Percentiles rank a stretch among this genome's conserved stretches.
phyloP scores from a whole-genome alignment of 2,329 filamentous ascomycete species.

The Cercospora sojina region DNA sequence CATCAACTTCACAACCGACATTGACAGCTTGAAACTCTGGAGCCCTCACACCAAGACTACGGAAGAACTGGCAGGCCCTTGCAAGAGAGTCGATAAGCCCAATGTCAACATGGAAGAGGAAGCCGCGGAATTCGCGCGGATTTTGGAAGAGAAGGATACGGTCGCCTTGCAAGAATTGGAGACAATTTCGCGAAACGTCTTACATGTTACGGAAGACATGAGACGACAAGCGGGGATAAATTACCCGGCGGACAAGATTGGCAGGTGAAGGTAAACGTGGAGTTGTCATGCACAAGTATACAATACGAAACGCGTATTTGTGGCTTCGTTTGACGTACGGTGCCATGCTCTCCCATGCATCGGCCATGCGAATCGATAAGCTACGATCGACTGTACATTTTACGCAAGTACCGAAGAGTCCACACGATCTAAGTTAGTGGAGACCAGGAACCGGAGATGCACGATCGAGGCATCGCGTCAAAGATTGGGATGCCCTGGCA shows the following conservation, averaged over 20 bases:
- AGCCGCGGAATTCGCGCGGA: conserved; percentile 48
- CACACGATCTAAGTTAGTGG: neutral
- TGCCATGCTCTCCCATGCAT: neutral
- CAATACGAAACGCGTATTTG: neutral
- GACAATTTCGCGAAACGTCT: conserved; percentile 43
- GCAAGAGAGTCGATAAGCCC: conserved; percentile 37
- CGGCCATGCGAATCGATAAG: neutral
- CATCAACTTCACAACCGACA: conserved; percentile 48
- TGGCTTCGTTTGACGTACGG: neutral
- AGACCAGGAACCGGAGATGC: neutral
- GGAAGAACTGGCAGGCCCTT: conserved; percentile 41
- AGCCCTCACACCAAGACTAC: conserved; percentile 47
- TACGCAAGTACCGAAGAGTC: neutral
- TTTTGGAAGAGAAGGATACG: conserved; percentile 43
- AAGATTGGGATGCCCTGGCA: neutral
- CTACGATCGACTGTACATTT: neutral
- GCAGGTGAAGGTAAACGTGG: neutral
- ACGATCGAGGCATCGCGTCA: neutral
- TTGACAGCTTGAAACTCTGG: conserved; percentile 43
- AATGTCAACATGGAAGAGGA: conserved; percentile 51
- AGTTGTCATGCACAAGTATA: neutral
- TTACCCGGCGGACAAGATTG: conserved; percentile 41
- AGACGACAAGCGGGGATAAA: conserved; percentile 47
- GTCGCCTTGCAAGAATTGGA: conserved; percentile 43
- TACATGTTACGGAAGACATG: conserved; percentile 46